These are phyloP conservation scores for Mycena leptocephala DNA, from an alignment of 768 basidiomycete genomes.

Conservation along the genomic window DNA sequence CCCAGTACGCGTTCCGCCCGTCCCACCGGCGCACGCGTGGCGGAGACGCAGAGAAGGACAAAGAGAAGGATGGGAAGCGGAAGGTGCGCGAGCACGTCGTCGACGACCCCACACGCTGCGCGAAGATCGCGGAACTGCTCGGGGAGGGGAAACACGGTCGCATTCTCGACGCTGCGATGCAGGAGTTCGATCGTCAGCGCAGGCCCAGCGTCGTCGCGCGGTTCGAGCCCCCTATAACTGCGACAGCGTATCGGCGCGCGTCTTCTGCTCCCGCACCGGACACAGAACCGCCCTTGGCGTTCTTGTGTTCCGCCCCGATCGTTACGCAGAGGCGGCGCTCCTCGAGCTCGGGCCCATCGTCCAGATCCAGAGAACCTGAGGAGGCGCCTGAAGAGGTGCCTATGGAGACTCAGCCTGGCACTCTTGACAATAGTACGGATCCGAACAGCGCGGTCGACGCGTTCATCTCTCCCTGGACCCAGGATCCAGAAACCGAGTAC, in stretches of 20 bases:
- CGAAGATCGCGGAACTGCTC: constrained; percentile 78
- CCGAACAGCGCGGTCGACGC: background rate
- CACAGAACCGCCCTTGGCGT: background rate
- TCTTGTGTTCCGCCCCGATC: background rate
- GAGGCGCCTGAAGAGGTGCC: background rate
- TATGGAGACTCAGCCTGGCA: background rate
- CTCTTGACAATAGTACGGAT: background rate
- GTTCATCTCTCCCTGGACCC: background rate
- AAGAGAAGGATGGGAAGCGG: constrained; percentile 65
- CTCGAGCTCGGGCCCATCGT: background rate
- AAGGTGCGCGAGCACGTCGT: constrained; percentile 69
- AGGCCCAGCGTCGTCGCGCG: constrained; percentile 63
- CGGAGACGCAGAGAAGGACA: constrained; percentile 55
- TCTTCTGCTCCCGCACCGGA: constrained; percentile 58
- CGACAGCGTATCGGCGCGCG: constrained; percentile 61
- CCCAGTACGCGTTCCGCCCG: constrained; percentile 83
- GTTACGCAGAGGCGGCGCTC: background rate
- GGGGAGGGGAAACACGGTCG: constrained; percentile 75
- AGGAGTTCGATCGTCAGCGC: constrained; percentile 66
- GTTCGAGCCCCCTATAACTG: constrained; percentile 67
- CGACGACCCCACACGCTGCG: constrained; percentile 63
- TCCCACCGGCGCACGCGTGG: constrained; percentile 50
- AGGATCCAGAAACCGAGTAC: background rate
- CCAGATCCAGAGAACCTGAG: background rate
- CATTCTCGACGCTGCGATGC: constrained; percentile 70